Percentiles rank a stretch among this genome's conserved stretches.
Evolutionary conservation across 2,329 filamentous ascomycete genomes (phyloP).

Genomic region (Dothistroma septosporum): DNA sequence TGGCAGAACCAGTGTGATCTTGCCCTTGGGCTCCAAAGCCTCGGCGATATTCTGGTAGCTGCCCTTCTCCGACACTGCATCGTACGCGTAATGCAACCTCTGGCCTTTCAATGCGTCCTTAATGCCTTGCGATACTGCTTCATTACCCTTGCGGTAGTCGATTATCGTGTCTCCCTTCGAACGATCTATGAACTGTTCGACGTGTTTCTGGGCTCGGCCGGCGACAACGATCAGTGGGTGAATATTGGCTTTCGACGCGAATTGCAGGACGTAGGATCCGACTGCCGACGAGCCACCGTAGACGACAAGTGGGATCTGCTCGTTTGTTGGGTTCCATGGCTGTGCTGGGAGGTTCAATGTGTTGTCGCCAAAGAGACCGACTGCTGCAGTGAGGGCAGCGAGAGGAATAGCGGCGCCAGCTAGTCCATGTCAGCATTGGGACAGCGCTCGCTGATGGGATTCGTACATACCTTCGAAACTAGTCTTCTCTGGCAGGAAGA

Average conservation of each 20-base stretch:
- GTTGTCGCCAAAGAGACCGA: conserved; percentile 39
- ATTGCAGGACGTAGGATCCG: conserved; percentile 56
- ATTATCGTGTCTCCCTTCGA: conserved; percentile 55
- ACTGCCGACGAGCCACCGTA: conserved; percentile 54
- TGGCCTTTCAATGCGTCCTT: conserved; percentile 29
- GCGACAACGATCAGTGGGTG: conserved; percentile 60
- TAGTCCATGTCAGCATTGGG: conserved; percentile 6
- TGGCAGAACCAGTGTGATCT: conserved; percentile 36
- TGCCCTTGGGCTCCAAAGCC: conserved; percentile 36
- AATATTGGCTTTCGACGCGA: conserved; percentile 51
- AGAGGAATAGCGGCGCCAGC: conserved; percentile 46
- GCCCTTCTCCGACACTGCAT: conserved; percentile 31
- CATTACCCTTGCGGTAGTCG: conserved; percentile 52
- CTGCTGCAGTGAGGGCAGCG: conserved; percentile 44
- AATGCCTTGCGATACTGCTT: conserved; percentile 31
- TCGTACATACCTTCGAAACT: conserved; percentile 48
- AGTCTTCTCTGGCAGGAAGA: conserved; percentile 49
- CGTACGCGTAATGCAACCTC: conserved; percentile 32
- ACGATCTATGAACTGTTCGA: conserved; percentile 51
- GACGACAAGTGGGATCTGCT: conserved; percentile 39
- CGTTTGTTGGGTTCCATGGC: conserved; percentile 36
- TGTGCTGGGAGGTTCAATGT: conserved; percentile 40
- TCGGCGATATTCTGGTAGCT: conserved; percentile 37
- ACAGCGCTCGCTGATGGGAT: no score
- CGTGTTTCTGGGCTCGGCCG: conserved; percentile 51